Evolutionary conservation across 768 basidiomycete species (phyloP).

Genomic region (Lactifluus volemus): DNA sequence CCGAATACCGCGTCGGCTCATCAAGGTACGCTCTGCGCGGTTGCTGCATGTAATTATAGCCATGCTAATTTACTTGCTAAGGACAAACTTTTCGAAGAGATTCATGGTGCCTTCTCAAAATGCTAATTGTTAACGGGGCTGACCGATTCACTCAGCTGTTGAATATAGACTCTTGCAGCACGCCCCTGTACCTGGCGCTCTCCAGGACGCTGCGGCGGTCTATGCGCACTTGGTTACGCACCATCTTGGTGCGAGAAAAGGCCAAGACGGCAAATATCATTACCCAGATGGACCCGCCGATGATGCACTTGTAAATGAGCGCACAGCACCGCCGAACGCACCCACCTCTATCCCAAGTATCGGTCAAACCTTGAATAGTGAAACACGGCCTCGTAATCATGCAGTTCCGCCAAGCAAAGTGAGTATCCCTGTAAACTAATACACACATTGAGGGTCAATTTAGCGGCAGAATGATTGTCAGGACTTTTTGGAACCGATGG

Average conservation of each 20-base stretch:
- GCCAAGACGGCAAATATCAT: slow-evolving; percentile 21
- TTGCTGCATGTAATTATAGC: neutral
- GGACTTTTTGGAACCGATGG: slow-evolving; percentile 2
- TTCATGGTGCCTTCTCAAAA: slow-evolving; percentile 22
- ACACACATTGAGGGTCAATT: neutral
- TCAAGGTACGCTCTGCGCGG: slow-evolving; percentile 28
- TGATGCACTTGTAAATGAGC: neutral
- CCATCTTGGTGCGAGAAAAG: slow-evolving; percentile 14
- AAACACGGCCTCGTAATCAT: neutral
- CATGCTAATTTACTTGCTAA: neutral
- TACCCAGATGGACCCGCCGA: slow-evolving; percentile 20
- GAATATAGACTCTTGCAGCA: slow-evolving; percentile 47
- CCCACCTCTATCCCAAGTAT: neutral
- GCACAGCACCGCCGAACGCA: neutral
- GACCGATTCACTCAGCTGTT: slow-evolving; percentile 26
- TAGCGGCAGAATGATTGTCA: neutral
- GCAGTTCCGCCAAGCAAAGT: neutral
- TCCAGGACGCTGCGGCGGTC: slow-evolving; percentile 45
- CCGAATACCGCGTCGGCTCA: slow-evolving; percentile 38
- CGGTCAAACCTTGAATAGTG: neutral
- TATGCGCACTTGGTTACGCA: slow-evolving; percentile 38
- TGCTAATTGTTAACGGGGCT: neutral
- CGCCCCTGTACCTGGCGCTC: slow-evolving; percentile 44
- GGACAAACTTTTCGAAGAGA: slow-evolving; percentile 30
- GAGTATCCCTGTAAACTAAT: neutral